A percentile compares a stretch with the other conserved stretches of the same genome.
Conservation (phyloP, 2,329 filamentous ascomycete genomes). For the Ilyonectria robusta region DNA sequence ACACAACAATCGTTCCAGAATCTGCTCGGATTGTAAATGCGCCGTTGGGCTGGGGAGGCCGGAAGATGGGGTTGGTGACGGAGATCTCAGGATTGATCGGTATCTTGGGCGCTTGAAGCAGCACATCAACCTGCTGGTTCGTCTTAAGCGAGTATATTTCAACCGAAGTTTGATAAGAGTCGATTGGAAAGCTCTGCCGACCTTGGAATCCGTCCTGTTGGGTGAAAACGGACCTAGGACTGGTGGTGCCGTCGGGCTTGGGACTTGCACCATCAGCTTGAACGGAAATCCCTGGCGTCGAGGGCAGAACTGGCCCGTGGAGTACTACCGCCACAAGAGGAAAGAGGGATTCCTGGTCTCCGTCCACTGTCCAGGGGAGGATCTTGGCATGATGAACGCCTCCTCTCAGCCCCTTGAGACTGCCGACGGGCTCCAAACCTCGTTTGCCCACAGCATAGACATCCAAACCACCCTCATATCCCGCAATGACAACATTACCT, state of each 20-base stretch:
- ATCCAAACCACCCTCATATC: slow-evolving; percentile 85
- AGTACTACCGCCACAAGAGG: slow-evolving; percentile 85
- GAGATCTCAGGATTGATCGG: slow-evolving; percentile 69
- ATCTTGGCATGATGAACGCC: slow-evolving; percentile 88
- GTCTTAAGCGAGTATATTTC: slow-evolving; percentile 89
- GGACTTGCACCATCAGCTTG: slow-evolving; percentile 57
- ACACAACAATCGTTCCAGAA: slow-evolving; percentile 78
- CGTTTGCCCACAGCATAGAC: slow-evolving; percentile 81
- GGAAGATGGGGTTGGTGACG: slow-evolving; percentile 74
- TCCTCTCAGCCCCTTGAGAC: slow-evolving; percentile 83
- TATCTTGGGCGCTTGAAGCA: slow-evolving; percentile 79
- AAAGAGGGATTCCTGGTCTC: slow-evolving; percentile 69
- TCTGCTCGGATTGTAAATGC: slow-evolving; percentile 82
- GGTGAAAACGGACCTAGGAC: slow-evolving; percentile 57
- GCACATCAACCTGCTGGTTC: slow-evolving; percentile 77
- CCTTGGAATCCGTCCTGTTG: slow-evolving; percentile 55
- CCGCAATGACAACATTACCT: slow-evolving; percentile 80
- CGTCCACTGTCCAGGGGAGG: slow-evolving; percentile 75
- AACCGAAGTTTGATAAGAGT: slow-evolving; percentile 86
- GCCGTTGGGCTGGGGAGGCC: slow-evolving; percentile 78
- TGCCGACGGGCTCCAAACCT: slow-evolving; percentile 78
- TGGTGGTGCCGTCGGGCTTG: slow-evolving; percentile 58
- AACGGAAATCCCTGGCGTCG: slow-evolving; percentile 53
- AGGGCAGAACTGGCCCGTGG: slow-evolving; percentile 79
- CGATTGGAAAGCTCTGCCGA: slow-evolving; percentile 58